These are phyloP conservation scores for Mycogone perniciosa DNA, from an alignment of 2,329 filamentous ascomycete species.

Conservation along the genomic window DNA sequence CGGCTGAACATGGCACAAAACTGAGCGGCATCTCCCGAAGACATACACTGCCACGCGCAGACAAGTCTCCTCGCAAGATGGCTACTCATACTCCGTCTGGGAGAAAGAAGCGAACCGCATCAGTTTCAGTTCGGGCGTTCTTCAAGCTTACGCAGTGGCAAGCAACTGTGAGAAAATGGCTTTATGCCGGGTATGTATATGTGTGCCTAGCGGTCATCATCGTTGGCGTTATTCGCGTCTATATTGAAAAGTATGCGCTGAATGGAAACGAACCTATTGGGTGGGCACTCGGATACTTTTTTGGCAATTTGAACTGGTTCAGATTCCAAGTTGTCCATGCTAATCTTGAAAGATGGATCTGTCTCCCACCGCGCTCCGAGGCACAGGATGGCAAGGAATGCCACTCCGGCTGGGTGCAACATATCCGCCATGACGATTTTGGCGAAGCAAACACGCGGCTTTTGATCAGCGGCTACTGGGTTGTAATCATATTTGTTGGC, in stretches of 20 bases:
- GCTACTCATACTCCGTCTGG: conserved; percentile 55
- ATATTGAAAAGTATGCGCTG: conserved; percentile 63
- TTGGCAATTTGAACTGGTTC: conserved; percentile 70
- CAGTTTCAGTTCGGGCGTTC: conserved; percentile 63
- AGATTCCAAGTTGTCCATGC: conserved; percentile 63
- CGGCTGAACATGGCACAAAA: conserved; percentile 14
- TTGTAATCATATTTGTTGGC: conserved; percentile 61
- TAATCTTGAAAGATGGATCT: conserved; percentile 69
- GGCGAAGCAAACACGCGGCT: conserved; percentile 81
- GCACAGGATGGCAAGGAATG: conserved; percentile 32
- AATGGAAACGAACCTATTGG: conserved; percentile 73
- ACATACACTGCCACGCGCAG: conserved; percentile 47
- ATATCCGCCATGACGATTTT: conserved; percentile 56
- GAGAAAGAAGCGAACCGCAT: conserved; percentile 58
- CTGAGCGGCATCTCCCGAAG: conserved; percentile 27
- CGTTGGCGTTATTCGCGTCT: conserved; percentile 62
- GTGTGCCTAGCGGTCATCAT: conserved; percentile 58
- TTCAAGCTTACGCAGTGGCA: conserved; percentile 74
- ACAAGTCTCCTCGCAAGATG: conserved; percentile 29
- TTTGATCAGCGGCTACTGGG: conserved; percentile 66
- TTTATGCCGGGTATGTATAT: conserved; percentile 79
- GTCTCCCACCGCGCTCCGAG: conserved; percentile 49
- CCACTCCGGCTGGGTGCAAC: conserved; percentile 54
- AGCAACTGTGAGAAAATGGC: conserved; percentile 70
- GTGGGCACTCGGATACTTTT: conserved; percentile 85